Percentiles rank a stretch among this genome's conserved stretches.
phyloP scores from a whole-genome alignment of 208 protist genomes.

The Tetramitus jugosus region DNA sequence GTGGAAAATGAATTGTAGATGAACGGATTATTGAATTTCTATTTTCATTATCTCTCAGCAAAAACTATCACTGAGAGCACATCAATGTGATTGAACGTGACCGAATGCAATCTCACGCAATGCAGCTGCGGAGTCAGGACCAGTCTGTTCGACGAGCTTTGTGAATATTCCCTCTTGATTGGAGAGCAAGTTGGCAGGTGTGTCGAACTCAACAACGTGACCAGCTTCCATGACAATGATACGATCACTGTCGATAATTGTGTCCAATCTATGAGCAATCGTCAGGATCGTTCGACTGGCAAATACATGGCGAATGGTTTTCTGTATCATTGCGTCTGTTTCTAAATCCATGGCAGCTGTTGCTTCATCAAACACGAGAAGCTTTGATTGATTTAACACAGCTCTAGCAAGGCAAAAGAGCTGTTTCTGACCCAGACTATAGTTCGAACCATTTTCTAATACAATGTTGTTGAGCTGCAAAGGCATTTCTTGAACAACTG shows the following conservation, averaged over 20 bases:
- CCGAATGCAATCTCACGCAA: background rate
- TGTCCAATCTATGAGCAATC: conserved; percentile 31
- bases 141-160: background rate
- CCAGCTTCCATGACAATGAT: conserved; percentile 50
- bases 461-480: background rate
- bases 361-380: conserved; percentile 70
- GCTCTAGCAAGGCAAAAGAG: conserved; percentile 61
- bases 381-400: conserved; percentile 44
- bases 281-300: conserved; percentile 19
- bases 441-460: conserved; percentile 41
- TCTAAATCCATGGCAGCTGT: conserved; percentile 38
- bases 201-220: conserved; percentile 48
- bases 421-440: conserved; percentile 57
- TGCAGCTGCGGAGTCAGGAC: background rate
- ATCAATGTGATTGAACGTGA: too few species aligned
- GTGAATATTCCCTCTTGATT: too few species aligned
- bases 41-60: too few species aligned
- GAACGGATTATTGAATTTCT: too few species aligned
- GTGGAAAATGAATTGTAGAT: too few species aligned
- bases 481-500: conserved; percentile 27
- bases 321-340: conserved; percentile 27
- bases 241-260: conserved; percentile 38
- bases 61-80: too few species aligned
- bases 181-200: too few species aligned
- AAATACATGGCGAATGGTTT: conserved; percentile 11